These are phyloP conservation scores for Podospora conica DNA, from an alignment of 495 filamentous ascomycete species.

Conservation along the genomic window DNA sequence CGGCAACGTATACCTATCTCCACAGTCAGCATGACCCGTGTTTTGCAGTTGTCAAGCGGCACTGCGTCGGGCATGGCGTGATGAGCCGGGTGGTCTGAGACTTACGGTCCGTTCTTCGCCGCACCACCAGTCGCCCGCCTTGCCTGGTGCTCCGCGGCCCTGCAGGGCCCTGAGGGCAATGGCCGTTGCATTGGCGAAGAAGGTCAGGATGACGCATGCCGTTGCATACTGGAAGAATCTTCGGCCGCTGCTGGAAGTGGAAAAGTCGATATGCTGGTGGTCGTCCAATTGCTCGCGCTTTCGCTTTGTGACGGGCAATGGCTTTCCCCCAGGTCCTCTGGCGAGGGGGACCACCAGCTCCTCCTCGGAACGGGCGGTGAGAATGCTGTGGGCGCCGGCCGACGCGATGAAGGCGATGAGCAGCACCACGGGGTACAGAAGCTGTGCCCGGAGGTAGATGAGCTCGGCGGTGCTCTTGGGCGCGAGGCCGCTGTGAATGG, in stretches of 20 bases:
- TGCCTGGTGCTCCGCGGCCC: constrained; percentile 38
- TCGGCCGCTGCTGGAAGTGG: constrained; percentile 54
- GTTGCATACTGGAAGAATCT: constrained; percentile 70
- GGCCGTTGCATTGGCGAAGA: constrained; percentile 65
- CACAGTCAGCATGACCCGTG: constrained; percentile 2
- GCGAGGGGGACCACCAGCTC: constrained; percentile 33
- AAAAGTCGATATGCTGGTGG: constrained; percentile 32
- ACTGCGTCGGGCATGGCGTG: background rate
- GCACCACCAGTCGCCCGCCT: constrained; percentile 66
- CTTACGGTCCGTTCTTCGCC: constrained; percentile 78
- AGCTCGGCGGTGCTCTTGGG: constrained; percentile 28
- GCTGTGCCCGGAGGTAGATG: constrained; percentile 34
- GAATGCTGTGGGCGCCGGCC: constrained; percentile 38
- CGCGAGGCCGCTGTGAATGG: constrained; percentile 8
- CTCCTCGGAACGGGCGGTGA: constrained; percentile 39
- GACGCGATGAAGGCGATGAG: constrained; percentile 38
- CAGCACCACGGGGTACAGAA: constrained; percentile 38
- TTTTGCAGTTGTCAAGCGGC: background rate
- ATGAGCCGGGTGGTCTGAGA: constrained; percentile 12
- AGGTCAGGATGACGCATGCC: constrained; percentile 58
- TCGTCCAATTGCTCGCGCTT: constrained; percentile 34
- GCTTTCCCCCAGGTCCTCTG: constrained; percentile 72
- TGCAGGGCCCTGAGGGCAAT: constrained; percentile 71
- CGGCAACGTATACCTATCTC: constrained; percentile 70
- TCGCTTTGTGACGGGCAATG: constrained; percentile 56